phyloP scores from a whole-genome alignment of 208 protist species.

The Naegleria lovaniensis region DNA sequence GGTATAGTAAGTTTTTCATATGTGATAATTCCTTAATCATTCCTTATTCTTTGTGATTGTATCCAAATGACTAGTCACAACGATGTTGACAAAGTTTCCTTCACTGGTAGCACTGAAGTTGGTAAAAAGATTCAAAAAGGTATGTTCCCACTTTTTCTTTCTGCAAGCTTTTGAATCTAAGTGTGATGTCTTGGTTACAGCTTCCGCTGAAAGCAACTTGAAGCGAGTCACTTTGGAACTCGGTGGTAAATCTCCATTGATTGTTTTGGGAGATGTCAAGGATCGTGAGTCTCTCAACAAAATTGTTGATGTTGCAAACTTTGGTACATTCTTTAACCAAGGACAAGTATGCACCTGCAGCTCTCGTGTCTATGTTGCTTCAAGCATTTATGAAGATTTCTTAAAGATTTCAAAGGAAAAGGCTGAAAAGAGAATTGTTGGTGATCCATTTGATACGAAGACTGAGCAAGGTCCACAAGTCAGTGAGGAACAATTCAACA shows the following conservation, averaged over 20 bases:
- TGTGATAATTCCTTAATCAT: too few species aligned
- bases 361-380: constrained; percentile 70
- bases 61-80: too few species aligned
- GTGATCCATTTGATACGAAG: constrained; percentile 28
- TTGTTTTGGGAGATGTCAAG: constrained; percentile 64
- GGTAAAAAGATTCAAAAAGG: constrained; percentile 52
- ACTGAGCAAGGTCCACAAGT: constrained; percentile 59
- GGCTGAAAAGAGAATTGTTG: constrained; percentile 15
- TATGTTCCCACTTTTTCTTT: constrained; percentile 27
- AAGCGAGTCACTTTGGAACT: constrained; percentile 61
- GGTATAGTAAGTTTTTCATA: constrained; percentile 46
- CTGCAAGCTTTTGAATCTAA: too few species aligned
- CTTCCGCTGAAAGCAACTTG: constrained; percentile 37
- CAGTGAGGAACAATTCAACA: constrained; percentile 61
- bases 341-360: constrained; percentile 73
- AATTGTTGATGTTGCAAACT: constrained; percentile 53
- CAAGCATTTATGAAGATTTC: constrained; percentile 68
- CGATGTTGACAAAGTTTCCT: constrained; percentile 76
- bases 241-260: constrained; percentile 78
- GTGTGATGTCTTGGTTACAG: too few species aligned
- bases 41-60: too few species aligned
- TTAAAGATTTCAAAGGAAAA: constrained; percentile 47
- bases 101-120: constrained; percentile 70
- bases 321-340: constrained; percentile 66
- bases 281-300: constrained; percentile 51